Evolutionary conservation across 2,329 filamentous ascomycete species (phyloP).

Genomic region (Amylocarpus encephaloides): DNA sequence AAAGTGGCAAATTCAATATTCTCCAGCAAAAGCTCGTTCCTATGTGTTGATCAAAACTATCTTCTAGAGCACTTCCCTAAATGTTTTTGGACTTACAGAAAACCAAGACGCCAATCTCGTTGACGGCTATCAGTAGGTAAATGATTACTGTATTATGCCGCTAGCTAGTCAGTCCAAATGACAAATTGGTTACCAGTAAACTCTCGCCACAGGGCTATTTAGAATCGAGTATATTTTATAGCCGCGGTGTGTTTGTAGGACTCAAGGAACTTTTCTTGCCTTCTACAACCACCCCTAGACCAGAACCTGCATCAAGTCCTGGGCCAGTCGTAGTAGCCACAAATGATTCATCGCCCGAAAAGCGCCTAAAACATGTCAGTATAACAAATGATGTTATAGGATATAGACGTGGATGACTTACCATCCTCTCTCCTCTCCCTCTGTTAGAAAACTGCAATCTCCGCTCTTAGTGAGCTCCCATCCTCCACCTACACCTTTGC

Average conservation of each 20-base stretch:
- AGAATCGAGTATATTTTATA: constrained; percentile 2
- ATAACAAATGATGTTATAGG: background rate
- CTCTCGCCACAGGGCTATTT: no score
- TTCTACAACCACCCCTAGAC: constrained; percentile 33
- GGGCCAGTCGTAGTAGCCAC: constrained; percentile 28
- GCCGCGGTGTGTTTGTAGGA: constrained; percentile 6
- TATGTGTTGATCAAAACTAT: no score
- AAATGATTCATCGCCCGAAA: constrained; percentile 54
- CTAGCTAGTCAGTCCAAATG: no score
- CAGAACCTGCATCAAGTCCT: constrained; percentile 29
- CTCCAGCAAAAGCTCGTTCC: no score
- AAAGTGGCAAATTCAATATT: no score
- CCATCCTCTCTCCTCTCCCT: constrained; percentile 86
- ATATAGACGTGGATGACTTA: constrained; percentile 37
- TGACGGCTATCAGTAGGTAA: no score
- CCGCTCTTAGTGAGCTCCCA: constrained; percentile 79
- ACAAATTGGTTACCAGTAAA: no score
- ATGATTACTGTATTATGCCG: no score
- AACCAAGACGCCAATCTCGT: no score
- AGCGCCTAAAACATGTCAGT: constrained; percentile 35
- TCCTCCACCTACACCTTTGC: constrained; percentile 61
- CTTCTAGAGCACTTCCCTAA: no score
- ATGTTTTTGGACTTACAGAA: no score
- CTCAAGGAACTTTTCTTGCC: constrained; percentile 19
- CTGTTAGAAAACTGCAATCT: constrained; percentile 74